These are phyloP conservation scores for Aspergillus sp. DNA, from an alignment of 2,329 filamentous ascomycete species.

Conservation along the genomic window DNA sequence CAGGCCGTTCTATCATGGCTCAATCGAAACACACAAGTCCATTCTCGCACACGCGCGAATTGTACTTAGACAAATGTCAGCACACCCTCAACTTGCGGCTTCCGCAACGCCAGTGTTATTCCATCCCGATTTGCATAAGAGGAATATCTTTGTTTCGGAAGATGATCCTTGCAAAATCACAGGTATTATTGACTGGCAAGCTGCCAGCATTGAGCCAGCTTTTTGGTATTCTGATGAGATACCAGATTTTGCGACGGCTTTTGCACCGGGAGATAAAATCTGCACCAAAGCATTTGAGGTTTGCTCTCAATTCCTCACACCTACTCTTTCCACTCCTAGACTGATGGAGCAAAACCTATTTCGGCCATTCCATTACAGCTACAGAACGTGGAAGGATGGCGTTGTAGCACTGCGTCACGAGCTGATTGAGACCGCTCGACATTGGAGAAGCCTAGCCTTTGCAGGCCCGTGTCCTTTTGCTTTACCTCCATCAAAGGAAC, in stretches of 20 bases:
- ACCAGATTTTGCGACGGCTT: slow-evolving; percentile 32
- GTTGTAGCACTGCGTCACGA: slow-evolving; percentile 32
- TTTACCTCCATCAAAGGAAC: slow-evolving; percentile 18
- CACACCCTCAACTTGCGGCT: slow-evolving; percentile 11
- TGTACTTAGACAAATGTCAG: background rate
- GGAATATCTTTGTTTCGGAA: slow-evolving; percentile 38
- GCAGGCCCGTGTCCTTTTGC: slow-evolving; percentile 23
- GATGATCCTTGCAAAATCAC: slow-evolving; percentile 31
- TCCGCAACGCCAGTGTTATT: slow-evolving; percentile 26
- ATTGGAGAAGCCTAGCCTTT: slow-evolving; percentile 35
- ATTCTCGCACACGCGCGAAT: slow-evolving; percentile 22
- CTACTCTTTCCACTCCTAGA: background rate
- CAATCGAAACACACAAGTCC: slow-evolving; percentile 24
- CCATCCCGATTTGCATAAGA: slow-evolving; percentile 35
- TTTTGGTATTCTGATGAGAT: slow-evolving; percentile 32
- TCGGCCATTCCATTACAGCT: slow-evolving; percentile 34
- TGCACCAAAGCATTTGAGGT: background rate
- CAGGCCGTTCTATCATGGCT: slow-evolving; percentile 28
- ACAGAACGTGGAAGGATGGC: slow-evolving; percentile 36
- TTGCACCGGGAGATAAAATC: slow-evolving; percentile 13
- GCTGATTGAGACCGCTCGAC: slow-evolving; percentile 31
- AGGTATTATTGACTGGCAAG: slow-evolving; percentile 39
- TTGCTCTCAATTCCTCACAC: background rate
- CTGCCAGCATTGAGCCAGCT: slow-evolving; percentile 31
- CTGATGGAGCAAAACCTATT: slow-evolving; percentile 24